phyloP scores from a whole-genome alignment of 352 stramenopile genomes.

The Globisporangium alternatum region DNA sequence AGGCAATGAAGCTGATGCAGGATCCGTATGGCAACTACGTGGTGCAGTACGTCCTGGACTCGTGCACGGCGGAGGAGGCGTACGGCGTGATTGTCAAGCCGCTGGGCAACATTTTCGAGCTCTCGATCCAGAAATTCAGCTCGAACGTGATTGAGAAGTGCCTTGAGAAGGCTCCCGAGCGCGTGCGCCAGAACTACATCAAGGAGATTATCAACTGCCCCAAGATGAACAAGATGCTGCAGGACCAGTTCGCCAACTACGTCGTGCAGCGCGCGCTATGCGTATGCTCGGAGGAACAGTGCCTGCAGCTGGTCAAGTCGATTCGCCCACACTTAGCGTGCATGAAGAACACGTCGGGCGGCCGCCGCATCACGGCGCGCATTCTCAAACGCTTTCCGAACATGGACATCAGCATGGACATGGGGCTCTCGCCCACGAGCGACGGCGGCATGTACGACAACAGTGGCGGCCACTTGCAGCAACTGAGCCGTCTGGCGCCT shows the following conservation, averaged over 20 bases:
- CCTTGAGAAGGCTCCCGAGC: slow-evolving; percentile 90
- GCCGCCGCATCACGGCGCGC: slow-evolving; percentile 93
- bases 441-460: slow-evolving; percentile 34
- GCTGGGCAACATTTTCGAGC: slow-evolving; percentile 90
- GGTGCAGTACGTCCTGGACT: slow-evolving; percentile 90
- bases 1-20: slow-evolving; percentile 96
- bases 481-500: slow-evolving; percentile 12
- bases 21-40: slow-evolving; percentile 92
- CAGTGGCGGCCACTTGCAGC: slow-evolving; percentile 13
- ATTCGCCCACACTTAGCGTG: slow-evolving; percentile 94
- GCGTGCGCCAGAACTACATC: slow-evolving; percentile 72
- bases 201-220: slow-evolving; percentile 70
- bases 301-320: slow-evolving; percentile 91
- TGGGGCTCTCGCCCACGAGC: slow-evolving; percentile 32
- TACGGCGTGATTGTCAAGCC: slow-evolving; percentile 80
- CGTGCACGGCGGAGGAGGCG: slow-evolving; percentile 80
- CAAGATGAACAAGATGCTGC: slow-evolving; percentile 93
- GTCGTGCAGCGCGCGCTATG: slow-evolving; percentile 96
- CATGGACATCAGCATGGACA: slow-evolving; percentile 88
- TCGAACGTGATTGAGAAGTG: slow-evolving; percentile 99
- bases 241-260: slow-evolving; percentile 99
- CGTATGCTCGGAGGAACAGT: slow-evolving; percentile 94
- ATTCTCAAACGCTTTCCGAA: slow-evolving; percentile 97
- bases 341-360: slow-evolving; percentile 95
- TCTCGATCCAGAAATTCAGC: slow-evolving; percentile 98